Evolutionary conservation across 2,329 filamentous ascomycete genomes (phyloP), one percentile per base, ranked within the genome.

Genomic region (Capronia coronata): DNA sequence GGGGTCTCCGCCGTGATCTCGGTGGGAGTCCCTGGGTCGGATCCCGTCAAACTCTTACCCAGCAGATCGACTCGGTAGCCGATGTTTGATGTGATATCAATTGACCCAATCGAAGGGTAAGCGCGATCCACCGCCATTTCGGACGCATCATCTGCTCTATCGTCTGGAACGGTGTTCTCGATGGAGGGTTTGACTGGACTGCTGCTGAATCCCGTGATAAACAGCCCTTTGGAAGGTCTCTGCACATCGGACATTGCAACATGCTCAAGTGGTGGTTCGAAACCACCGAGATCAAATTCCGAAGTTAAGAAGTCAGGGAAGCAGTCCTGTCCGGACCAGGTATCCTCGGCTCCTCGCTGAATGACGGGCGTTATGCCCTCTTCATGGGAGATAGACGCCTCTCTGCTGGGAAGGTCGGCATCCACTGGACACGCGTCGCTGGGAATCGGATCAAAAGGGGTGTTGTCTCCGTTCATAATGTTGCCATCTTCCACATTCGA

Each of bases 231-330:
- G 14, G 14, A 35, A 21, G 54, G 44, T 25, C 39, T 51, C 19
- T 48, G 22, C 16, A 55, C 46, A 40, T 57, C 55, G 18, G 43
- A 45, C 44, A 55, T 37, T 19, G 55, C 37, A 25, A 55, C 51
- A 30, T 55, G 49, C 32, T 49, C 38, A 32, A 50, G 35, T 30
- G 55, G 52, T 22, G 52, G 44, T n/a, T 52, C 46, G 14, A 50
- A 47, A 7, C 49, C 46, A 16, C 46, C 46, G 5, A 52, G 37
- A n/a, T 48, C 51, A 22, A 52, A 2, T 25, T 50, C 47, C 10
- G 42, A 48, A 4, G 34, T 48, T 23, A 40, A 27, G 23, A 47
- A 44, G 25, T 46, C 46, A 18, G 40, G 13, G 10, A 25, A 18
- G 19, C n/a, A 35, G 19, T 52, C 3, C 18, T 37, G 14, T 18